These are phyloP conservation scores for Kickxella alabastrina DNA, from an alignment of 192 early-diverging fungal genomes.

Conservation along the genomic window DNA sequence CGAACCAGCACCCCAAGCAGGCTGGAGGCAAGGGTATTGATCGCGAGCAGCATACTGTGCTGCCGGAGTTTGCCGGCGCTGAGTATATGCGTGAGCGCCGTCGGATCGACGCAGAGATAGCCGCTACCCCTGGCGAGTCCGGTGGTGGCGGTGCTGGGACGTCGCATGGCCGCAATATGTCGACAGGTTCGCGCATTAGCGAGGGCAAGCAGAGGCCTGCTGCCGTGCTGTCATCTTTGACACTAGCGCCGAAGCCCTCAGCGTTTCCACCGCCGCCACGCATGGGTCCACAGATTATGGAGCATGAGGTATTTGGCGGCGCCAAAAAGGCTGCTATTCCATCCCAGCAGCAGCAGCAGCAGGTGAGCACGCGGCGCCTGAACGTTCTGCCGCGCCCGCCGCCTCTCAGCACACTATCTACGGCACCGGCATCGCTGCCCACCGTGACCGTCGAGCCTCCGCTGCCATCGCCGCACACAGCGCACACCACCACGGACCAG, in stretches of 20 bases:
- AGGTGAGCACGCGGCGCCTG: not conserved
- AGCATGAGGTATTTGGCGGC: constrained; percentile 38
- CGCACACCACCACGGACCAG: not conserved
- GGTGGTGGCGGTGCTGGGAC: not conserved
- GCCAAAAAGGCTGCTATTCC: too few species aligned
- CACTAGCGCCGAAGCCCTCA: not conserved
- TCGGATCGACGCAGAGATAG: not conserved
- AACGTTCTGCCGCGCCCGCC: constrained; percentile 2
- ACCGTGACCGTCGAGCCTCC: not conserved
- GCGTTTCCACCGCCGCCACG: constrained; percentile 25
- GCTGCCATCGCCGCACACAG: not conserved
- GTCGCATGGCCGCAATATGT: not conserved
- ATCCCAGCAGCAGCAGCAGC: constrained; percentile 1
- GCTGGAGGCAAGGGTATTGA: constrained; percentile 12
- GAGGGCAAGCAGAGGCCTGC: not conserved
- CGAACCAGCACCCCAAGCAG: too few species aligned
- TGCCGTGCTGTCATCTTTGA: not conserved
- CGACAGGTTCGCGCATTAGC: not conserved
- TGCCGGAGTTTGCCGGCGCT: constrained; percentile 34
- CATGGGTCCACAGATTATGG: constrained; percentile 34
- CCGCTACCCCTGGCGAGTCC: not conserved
- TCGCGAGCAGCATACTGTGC: constrained; percentile 9
- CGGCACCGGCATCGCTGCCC: constrained; percentile 17
- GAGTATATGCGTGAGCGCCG: constrained; percentile 38
- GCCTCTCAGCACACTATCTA: constrained; percentile 8